phyloP scores from a whole-genome alignment of 768 basidiomycete genomes.

The Cystobasidium onofrii region DNA sequence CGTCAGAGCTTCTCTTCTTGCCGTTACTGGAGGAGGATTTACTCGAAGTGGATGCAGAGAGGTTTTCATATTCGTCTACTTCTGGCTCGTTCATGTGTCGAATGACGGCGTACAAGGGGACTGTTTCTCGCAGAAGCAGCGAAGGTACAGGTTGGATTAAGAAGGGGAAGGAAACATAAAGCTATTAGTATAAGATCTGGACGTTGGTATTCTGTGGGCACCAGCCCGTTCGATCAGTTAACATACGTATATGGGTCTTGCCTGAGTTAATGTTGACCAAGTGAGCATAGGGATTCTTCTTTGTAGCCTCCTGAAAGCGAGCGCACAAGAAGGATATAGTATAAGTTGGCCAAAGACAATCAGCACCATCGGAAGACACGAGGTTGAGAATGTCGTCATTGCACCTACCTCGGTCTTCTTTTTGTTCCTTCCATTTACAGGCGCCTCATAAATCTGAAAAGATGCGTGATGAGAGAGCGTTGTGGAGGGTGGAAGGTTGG shows the following conservation, averaged over 20 bases:
- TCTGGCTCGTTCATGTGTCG: background rate
- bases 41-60: background rate
- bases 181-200: no score
- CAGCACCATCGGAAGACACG: no score
- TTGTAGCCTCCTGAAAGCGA: background rate
- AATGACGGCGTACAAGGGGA: background rate
- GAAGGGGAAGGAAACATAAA: no score
- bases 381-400: no score
- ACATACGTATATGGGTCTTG: background rate
- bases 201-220: no score
- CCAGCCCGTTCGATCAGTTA: no score
- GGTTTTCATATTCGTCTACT: background rate
- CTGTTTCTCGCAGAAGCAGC: background rate
- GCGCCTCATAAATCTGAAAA: background rate
- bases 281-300: background rate
- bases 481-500: no score
- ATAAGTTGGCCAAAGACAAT: no score
- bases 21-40: background rate
- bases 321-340: no score
- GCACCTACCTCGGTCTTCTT: background rate
- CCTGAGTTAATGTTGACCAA: background rate
- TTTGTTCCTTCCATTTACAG: background rate
- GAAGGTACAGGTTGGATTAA: no score
- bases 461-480: background rate
- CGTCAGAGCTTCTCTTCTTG: constrained; percentile 9